These are phyloP conservation scores for Chrysosporium keratinophilum DNA, from an alignment of 2,329 filamentous ascomycete species.

Conservation along the genomic window DNA sequence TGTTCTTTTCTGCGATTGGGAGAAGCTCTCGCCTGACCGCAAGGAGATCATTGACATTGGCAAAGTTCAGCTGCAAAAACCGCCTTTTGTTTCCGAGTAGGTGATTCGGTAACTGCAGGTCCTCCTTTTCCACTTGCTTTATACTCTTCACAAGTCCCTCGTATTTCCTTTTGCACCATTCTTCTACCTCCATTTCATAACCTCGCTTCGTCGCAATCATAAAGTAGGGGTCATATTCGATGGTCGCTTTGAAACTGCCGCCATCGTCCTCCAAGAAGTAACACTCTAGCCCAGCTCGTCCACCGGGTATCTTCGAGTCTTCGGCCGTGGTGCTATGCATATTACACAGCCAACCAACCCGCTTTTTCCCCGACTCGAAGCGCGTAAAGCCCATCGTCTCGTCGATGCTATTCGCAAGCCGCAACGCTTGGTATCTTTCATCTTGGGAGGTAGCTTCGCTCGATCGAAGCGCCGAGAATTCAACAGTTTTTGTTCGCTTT, in stretches of 20 bases:
- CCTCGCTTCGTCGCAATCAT: slow-evolving; percentile 81
- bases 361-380: slow-evolving; percentile 78
- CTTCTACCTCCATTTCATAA: slow-evolving; percentile 84
- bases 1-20: slow-evolving; percentile 92
- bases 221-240: slow-evolving; percentile 97
- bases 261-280: slow-evolving; percentile 92
- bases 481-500: slow-evolving; percentile 62
- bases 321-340: slow-evolving; percentile 81
- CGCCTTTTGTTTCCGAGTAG: slow-evolving; percentile 79
- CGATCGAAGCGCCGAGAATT: slow-evolving; percentile 60
- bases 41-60: slow-evolving; percentile 77
- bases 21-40: slow-evolving; percentile 73
- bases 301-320: slow-evolving; percentile 72
- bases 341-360: slow-evolving; percentile 88
- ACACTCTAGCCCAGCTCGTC: slow-evolving; percentile 83
- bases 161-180: slow-evolving; percentile 72
- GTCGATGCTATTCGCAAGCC: slow-evolving; percentile 79
- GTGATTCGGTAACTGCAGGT: slow-evolving; percentile 90
- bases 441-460: slow-evolving; percentile 82
- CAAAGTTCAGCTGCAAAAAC: slow-evolving; percentile 77
- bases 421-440: slow-evolving; percentile 80
- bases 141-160: slow-evolving; percentile 75
- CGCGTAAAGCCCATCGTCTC: slow-evolving; percentile 89
- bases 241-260: slow-evolving; percentile 84
- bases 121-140: slow-evolving; percentile 76